These are phyloP conservation scores for Ceratobasidium sp. DNA, from an alignment of 1,284 basidiomycete genomes.

Conservation along the genomic window DNA sequence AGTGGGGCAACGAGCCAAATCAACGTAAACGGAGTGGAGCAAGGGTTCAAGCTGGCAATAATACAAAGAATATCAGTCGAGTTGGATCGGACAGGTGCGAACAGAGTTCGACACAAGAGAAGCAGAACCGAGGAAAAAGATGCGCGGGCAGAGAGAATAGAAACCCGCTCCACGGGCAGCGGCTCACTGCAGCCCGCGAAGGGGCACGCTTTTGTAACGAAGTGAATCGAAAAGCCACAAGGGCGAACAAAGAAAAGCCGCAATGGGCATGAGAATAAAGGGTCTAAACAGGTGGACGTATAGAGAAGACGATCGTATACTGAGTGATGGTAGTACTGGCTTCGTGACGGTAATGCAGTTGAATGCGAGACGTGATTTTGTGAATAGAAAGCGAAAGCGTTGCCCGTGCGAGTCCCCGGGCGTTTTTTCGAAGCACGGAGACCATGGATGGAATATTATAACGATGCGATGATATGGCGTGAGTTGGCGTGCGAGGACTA, in stretches of 20 bases:
- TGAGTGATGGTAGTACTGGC: conserved; percentile 32
- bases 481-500: conserved; percentile 38
- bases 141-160: conserved; percentile 27
- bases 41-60: conserved; percentile 31
- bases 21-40: conserved; percentile 3
- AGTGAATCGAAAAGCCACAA: conserved; percentile 28
- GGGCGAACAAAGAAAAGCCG: conserved; percentile 19
- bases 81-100: conserved; percentile 41
- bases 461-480: conserved; percentile 43
- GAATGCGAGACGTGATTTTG: conserved; percentile 46
- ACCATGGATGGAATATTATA: conserved; percentile 27
- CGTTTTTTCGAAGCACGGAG: conserved; percentile 43
- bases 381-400: conserved; percentile 40
- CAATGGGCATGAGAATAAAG: conserved; percentile 31
- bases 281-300: conserved; percentile 31
- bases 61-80: conserved; percentile 43
- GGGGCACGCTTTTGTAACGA: conserved; percentile 42
- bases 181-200: conserved; percentile 31
- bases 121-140: conserved; percentile 13
- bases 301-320: conserved; percentile 23
- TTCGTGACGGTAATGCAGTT: conserved; percentile 46
- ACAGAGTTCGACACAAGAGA: not conserved
- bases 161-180: conserved; percentile 41
- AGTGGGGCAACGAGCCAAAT: not conserved
- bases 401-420: not conserved